Percentiles rank a stretch among this genome's conserved stretches.
Evolutionary conservation across 2,329 filamentous ascomycete species (phyloP).

Genomic region (Aureobasidium sp.): DNA sequence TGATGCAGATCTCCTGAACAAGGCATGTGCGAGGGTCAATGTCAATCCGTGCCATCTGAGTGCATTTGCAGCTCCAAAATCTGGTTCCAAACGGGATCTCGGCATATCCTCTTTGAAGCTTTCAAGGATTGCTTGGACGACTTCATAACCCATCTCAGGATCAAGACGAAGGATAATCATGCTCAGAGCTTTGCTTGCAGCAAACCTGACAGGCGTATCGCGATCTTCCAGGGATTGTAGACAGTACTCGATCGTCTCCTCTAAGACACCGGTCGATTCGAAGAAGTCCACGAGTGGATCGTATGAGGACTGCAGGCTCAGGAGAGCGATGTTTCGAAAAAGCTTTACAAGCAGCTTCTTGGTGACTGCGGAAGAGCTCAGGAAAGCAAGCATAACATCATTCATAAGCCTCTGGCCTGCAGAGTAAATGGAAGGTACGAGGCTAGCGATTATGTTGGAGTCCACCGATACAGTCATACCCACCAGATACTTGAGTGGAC

Average conservation of each 20-base stretch:
- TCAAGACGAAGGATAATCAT: slow-evolving; percentile 76
- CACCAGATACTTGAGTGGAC: slow-evolving; percentile 70
- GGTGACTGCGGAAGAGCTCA: slow-evolving; percentile 68
- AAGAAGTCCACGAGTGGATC: slow-evolving; percentile 25
- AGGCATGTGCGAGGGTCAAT: slow-evolving; percentile 75
- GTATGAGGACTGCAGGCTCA: slow-evolving; percentile 47
- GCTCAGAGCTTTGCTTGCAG: slow-evolving; percentile 87
- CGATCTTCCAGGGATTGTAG: slow-evolving; percentile 74
- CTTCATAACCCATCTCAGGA: slow-evolving; percentile 71
- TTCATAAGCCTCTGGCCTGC: slow-evolving; percentile 55
- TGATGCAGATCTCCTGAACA: slow-evolving; percentile 78
- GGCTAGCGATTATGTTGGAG: slow-evolving; percentile 63
- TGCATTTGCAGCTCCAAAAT: slow-evolving; percentile 70
- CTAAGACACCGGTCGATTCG: slow-evolving; percentile 45
- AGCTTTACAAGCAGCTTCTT: slow-evolving; percentile 80
- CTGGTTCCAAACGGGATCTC: slow-evolving; percentile 38
- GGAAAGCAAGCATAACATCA: slow-evolving; percentile 44
- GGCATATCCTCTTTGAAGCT: slow-evolving; percentile 57
- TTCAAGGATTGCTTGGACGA: slow-evolving; percentile 79
- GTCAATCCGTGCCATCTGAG: slow-evolving; percentile 89
- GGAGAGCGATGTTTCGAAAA: slow-evolving; percentile 64
- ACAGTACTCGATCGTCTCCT: slow-evolving; percentile 75
- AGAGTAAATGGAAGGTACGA: slow-evolving; percentile 60
- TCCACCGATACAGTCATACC: slow-evolving; percentile 66
- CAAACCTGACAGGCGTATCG: slow-evolving; percentile 83